phyloP scores from a whole-genome alignment of 352 stramenopile genomes.

The Hyaloperonospora brassicae region DNA sequence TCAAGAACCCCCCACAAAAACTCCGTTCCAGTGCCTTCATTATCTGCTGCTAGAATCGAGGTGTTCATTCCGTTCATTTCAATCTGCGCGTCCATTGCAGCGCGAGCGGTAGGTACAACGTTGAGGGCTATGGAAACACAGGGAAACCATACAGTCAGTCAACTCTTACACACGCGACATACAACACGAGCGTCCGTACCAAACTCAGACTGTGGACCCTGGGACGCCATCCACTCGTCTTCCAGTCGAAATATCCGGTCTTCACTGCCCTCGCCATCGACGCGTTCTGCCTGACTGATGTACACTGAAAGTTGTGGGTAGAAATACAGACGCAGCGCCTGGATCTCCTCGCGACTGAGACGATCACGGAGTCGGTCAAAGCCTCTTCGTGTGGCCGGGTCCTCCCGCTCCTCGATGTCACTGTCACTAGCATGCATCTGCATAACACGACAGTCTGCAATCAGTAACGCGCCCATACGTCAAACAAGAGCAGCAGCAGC shows the following conservation, averaged over 20 bases:
- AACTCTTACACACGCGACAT: not conserved
- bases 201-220: conserved; percentile 84
- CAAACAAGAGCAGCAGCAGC: not conserved
- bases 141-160: not conserved
- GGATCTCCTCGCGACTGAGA: conserved; percentile 79
- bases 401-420: conserved; percentile 52
- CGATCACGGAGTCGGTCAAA: conserved; percentile 77
- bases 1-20: conserved; percentile 85
- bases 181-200: conserved; percentile 29
- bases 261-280: conserved; percentile 71
- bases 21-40: conserved; percentile 83
- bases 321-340: conserved; percentile 78
- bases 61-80: conserved; percentile 79
- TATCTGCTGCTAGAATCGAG: conserved; percentile 76
- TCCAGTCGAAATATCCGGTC: conserved; percentile 85
- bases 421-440: conserved; percentile 29
- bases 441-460: not conserved
- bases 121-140: conserved; percentile 50
- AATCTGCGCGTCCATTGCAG: conserved; percentile 76
- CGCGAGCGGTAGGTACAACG: conserved; percentile 56
- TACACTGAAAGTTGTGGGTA: conserved; percentile 81
- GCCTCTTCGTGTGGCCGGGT: conserved; percentile 44
- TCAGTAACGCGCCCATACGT: not conserved
- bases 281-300: conserved; percentile 71
- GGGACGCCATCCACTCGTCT: conserved; percentile 84